phyloP scores from a whole-genome alignment of 495 filamentous ascomycete species.

The Penicillium crystallinum region DNA sequence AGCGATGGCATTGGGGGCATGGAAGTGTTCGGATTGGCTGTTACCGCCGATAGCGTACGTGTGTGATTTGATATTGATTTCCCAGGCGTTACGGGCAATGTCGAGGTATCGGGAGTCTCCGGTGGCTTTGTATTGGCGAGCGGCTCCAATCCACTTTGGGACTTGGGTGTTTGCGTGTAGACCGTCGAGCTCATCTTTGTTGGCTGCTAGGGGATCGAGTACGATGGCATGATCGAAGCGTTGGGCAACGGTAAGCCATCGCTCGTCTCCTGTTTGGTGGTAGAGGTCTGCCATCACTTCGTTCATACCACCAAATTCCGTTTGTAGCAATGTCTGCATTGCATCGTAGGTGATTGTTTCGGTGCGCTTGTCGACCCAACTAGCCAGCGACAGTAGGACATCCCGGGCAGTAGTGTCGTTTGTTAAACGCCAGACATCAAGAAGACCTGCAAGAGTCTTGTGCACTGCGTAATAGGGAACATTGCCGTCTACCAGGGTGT shows the following conservation, averaged over 20 bases:
- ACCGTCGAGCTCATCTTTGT: background rate
- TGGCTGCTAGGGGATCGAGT: background rate
- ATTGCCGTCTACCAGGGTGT: background rate
- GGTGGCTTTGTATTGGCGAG: background rate
- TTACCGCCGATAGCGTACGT: background rate
- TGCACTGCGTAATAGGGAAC: background rate
- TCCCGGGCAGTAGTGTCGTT: background rate
- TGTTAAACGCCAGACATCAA: background rate
- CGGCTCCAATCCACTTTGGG: background rate
- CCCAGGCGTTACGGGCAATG: background rate
- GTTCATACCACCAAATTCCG: background rate
- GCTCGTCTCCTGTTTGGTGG: background rate
- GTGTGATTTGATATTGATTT: background rate
- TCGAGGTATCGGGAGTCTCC: background rate
- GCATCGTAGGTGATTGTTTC: background rate
- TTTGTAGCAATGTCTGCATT: background rate
- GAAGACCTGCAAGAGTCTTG: background rate
- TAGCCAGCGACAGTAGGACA: background rate
- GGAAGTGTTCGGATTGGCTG: conserved; percentile 1
- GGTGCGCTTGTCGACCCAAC: background rate
- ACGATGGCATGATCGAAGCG: background rate
- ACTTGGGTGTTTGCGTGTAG: background rate
- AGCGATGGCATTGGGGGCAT: background rate
- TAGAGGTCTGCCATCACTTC: background rate
- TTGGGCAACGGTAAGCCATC: background rate